A percentile compares a stretch with the other conserved stretches of the same genome.
Conservation (phyloP, 768 basidiomycete species). For the Naganishia vaughanmartiniae region DNA sequence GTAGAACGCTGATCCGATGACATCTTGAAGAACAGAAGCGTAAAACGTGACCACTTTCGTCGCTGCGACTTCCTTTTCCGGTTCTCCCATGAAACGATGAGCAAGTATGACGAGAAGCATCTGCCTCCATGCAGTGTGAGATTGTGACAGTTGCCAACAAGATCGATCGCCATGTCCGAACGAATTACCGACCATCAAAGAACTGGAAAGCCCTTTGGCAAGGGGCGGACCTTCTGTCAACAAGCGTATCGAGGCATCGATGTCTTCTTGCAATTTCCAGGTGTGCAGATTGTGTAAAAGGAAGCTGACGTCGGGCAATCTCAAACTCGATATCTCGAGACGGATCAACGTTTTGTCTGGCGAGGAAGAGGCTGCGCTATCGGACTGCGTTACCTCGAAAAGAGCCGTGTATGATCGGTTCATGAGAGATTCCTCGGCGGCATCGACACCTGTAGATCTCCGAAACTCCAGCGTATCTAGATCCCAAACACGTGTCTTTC, state of each 20-base stretch:
- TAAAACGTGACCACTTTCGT: conserved; percentile 70
- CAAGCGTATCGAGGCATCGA: conserved; percentile 16
- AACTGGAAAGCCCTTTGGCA: neutral
- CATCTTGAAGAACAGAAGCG: conserved; percentile 64
- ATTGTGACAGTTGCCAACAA: conserved; percentile 14
- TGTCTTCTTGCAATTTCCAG: conserved; percentile 8
- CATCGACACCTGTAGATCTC: conserved; percentile 72
- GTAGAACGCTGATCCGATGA: conserved; percentile 63
- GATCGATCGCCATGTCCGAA: conserved; percentile 5
- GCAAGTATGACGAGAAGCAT: conserved; percentile 15
- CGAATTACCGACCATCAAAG: neutral
- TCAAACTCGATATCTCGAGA: neutral
- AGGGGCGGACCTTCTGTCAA: neutral
- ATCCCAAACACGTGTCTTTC: conserved; percentile 83
- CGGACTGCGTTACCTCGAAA: neutral
- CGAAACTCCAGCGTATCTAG: conserved; percentile 75
- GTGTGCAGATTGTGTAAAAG: conserved; percentile 8
- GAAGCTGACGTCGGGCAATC: neutral
- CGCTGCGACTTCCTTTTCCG: conserved; percentile 55
- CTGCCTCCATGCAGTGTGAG: conserved; percentile 16
- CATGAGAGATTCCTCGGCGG: conserved; percentile 69
- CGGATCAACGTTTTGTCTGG: neutral
- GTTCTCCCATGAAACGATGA: conserved; percentile 15
- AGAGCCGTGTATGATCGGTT: conserved; percentile 10
- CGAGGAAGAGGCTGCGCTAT: neutral